Conservation (phyloP, 1,139 yeast species). For the Yamadazyma membranifaciens region DNA sequence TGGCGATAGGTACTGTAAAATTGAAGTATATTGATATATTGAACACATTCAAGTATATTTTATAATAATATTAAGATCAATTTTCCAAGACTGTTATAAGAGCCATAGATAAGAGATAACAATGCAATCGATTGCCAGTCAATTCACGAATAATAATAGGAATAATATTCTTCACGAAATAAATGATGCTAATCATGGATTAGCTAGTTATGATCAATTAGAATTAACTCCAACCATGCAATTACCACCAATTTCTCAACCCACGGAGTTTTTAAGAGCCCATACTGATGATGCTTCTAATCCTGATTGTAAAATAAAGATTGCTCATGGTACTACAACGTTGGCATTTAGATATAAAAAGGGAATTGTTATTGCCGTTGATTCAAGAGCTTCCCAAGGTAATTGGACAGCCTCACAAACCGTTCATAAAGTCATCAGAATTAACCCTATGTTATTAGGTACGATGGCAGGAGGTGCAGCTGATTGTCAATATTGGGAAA, state of each 20-base stretch:
- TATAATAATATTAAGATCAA: neutral
- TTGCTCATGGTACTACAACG: conserved; percentile 98
- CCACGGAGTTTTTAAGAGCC: conserved; percentile 94
- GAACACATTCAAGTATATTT: neutral
- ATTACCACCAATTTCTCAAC: conserved; percentile 84
- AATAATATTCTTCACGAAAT: conserved; percentile 30
- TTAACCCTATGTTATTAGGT: conserved; percentile 91
- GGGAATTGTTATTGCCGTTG: conserved; percentile 95
- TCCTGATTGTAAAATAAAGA: conserved; percentile 92
- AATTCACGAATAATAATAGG: conserved; percentile 33
- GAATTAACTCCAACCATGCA: conserved; percentile 63
- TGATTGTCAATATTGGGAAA: conserved; percentile 99
- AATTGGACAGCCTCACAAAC: conserved; percentile 98
- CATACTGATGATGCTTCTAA: conserved; percentile 93
- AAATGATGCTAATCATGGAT: conserved; percentile 21
- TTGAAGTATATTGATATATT: neutral
- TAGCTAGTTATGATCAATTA: conserved; percentile 25
- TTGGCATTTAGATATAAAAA: conserved; percentile 94
- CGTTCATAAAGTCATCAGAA: conserved; percentile 94
- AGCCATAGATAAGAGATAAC: neutral
- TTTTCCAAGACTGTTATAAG: too few relatives aligned
- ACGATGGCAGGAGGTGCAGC: conserved; percentile 99
- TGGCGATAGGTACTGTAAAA: conserved; percentile 6
- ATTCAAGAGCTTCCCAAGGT: conserved; percentile 98
- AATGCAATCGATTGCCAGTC: conserved; percentile 45